Conservation (phyloP, 345 rosid species). For the Arabidopsis thaliana region DNA sequence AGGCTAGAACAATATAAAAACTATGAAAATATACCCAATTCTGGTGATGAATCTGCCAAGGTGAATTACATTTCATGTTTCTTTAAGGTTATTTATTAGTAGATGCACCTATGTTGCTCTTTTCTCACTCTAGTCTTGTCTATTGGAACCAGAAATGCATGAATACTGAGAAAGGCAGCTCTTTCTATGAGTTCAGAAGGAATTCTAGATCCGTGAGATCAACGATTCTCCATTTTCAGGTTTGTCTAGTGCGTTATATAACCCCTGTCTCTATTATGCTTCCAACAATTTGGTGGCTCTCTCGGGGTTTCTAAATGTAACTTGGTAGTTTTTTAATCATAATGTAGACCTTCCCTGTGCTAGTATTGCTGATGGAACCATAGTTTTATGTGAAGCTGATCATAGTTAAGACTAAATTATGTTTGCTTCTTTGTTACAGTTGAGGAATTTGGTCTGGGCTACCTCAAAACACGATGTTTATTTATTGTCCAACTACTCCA, state of each 20-base stretch:
- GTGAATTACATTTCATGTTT: constrained; percentile 43
- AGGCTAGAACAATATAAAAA: constrained; percentile 94
- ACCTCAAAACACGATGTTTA: constrained; percentile 81
- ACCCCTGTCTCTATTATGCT: background rate
- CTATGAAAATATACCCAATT: constrained; percentile 79
- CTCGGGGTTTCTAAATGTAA: background rate
- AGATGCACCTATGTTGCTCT: background rate
- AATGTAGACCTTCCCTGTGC: background rate
- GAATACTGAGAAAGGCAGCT: constrained; percentile 54
- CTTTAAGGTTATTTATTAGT: background rate
- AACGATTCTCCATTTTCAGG: constrained; percentile 83
- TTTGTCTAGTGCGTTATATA: constrained; percentile 28
- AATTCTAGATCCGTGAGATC: constrained; percentile 79
- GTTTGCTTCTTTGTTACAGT: constrained; percentile 50
- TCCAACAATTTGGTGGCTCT: background rate
- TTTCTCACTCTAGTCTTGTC: constrained; percentile 32
- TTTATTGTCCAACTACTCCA: constrained; percentile 67
- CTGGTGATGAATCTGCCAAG: constrained; percentile 74
- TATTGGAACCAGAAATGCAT: constrained; percentile 54
- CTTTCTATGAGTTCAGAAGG: constrained; percentile 61
- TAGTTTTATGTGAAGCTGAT: constrained; percentile 2
- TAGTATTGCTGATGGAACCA: constrained; percentile 13
- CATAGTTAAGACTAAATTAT: constrained; percentile 10
- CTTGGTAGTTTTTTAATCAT: background rate
- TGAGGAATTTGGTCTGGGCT: constrained; percentile 85